phyloP scores from a whole-genome alignment of 2,329 filamentous ascomycete genomes.

The Verticillium nonalfalfae region DNA sequence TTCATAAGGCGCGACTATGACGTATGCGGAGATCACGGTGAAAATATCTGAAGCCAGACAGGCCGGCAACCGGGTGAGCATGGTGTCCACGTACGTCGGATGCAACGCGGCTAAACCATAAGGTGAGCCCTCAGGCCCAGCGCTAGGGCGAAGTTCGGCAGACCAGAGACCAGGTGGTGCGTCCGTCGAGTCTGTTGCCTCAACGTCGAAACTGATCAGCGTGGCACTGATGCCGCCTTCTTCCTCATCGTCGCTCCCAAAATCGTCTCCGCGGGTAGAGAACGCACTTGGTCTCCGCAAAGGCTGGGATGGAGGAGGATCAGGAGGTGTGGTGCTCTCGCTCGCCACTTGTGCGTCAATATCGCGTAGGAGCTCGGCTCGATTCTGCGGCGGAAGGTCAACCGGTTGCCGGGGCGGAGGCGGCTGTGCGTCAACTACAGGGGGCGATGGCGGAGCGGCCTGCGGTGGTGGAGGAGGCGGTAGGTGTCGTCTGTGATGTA shows the following conservation, averaged over 20 bases:
- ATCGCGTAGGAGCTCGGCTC: slow-evolving; percentile 16
- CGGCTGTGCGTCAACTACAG: slow-evolving; percentile 1
- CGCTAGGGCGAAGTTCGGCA: slow-evolving; percentile 49
- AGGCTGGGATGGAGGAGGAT: slow-evolving; percentile 21
- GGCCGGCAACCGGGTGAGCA: slow-evolving; percentile 44
- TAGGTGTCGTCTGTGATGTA: slow-evolving; percentile 18
- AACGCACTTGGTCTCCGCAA: slow-evolving; percentile 37
- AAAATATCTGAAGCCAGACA: slow-evolving; percentile 40
- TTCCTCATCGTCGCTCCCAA: slow-evolving; percentile 50
- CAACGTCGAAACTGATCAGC: slow-evolving; percentile 55
- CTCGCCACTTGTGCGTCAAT: slow-evolving; percentile 5
- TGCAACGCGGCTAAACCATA: slow-evolving; percentile 17
- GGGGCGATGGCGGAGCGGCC: slow-evolving; percentile 7
- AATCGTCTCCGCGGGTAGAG: slow-evolving; percentile 43
- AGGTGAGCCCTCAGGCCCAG: slow-evolving; percentile 21
- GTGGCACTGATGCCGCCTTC: slow-evolving; percentile 48
- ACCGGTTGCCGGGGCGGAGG: not conserved
- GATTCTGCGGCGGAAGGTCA: not conserved
- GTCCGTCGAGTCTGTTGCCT: slow-evolving; percentile 47
- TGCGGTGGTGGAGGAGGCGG: slow-evolving; percentile 13
- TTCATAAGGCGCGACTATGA: slow-evolving; percentile 40
- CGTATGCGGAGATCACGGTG: slow-evolving; percentile 31
- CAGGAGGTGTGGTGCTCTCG: not conserved
- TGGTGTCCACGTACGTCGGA: slow-evolving; percentile 36
- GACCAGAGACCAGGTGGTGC: slow-evolving; percentile 49